phyloP scores from a whole-genome alignment of 768 basidiomycete species.

The Leccinum pellstonianum region DNA sequence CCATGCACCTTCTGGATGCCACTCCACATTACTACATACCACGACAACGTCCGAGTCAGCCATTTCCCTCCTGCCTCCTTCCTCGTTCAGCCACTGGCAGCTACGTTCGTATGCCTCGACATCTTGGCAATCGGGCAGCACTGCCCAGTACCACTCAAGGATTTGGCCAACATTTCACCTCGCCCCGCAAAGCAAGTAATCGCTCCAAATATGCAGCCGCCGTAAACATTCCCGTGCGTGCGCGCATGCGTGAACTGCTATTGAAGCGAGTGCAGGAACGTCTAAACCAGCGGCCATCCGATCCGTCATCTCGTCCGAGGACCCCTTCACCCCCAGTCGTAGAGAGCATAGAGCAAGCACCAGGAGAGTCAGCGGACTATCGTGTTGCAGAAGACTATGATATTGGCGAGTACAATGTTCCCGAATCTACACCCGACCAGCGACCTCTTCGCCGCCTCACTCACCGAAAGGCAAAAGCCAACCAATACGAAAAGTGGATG shows the following conservation, averaged over 20 bases:
- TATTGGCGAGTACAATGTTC: neutral
- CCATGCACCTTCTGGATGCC: neutral
- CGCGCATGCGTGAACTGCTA: too few relatives aligned
- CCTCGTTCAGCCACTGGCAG: neutral
- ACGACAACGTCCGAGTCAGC: neutral
- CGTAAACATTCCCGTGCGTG: too few relatives aligned
- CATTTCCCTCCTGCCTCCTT: neutral
- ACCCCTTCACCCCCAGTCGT: neutral
- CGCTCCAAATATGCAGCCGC: neutral
- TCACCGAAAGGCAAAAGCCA: neutral
- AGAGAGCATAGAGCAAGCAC: neutral
- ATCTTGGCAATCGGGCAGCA: neutral
- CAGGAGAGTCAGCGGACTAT: neutral
- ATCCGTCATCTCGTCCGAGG: neutral
- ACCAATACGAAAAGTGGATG: neutral
- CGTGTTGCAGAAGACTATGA: too few relatives aligned
- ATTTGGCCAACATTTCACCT: neutral
- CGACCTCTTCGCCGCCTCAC: neutral
- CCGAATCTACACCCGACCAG: neutral
- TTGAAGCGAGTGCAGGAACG: neutral
- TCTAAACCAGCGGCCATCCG: neutral
- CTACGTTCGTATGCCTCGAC: neutral
- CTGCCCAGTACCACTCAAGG: neutral
- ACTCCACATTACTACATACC: too few relatives aligned
- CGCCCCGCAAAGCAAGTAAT: neutral